Percentiles rank a stretch among this genome's conserved stretches.
These are phyloP conservation scores for Amauroascus verrucosus DNA, from an alignment of 2,329 filamentous ascomycete species.

Conservation along the genomic window DNA sequence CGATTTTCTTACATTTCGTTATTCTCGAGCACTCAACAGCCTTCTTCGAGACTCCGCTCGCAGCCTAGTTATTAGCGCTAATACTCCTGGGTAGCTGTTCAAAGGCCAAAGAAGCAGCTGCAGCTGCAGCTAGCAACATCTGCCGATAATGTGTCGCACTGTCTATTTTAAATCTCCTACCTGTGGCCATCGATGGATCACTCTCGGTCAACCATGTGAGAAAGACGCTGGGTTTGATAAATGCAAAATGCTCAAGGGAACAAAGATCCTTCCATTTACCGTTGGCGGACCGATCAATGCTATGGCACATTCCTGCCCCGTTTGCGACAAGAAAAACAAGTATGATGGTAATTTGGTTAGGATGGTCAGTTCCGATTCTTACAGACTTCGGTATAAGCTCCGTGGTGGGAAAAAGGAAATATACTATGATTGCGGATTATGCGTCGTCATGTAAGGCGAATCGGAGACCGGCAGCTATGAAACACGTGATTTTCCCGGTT, in stretches of 20 bases:
- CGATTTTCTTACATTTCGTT: neutral
- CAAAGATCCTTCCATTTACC: constrained; percentile 13
- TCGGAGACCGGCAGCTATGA: neutral
- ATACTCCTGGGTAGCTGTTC: neutral
- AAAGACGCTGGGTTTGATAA: constrained; percentile 22
- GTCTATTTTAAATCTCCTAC: constrained; percentile 36
- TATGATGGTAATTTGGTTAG: constrained; percentile 26
- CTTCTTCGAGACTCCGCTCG: neutral
- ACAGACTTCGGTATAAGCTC: constrained; percentile 5
- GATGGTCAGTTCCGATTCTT: constrained; percentile 18
- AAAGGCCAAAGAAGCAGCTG: neutral
- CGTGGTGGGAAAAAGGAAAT: neutral
- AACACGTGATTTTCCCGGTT: neutral
- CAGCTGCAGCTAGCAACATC: neutral
- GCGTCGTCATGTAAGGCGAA: constrained; percentile 14
- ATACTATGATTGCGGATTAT: constrained; percentile 5
- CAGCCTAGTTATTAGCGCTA: too few relatives aligned
- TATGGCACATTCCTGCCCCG: constrained; percentile 23
- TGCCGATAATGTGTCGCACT: constrained; percentile 38
- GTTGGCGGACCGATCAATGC: constrained; percentile 16
- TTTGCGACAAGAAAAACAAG: constrained; percentile 24
- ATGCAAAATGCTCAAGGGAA: constrained; percentile 19
- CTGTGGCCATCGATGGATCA: constrained; percentile 43
- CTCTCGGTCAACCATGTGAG: constrained; percentile 37
- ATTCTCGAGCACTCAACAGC: neutral